Conservation (phyloP, 768 basidiomycete genomes). For the Cystobasidium ongulense region DNA sequence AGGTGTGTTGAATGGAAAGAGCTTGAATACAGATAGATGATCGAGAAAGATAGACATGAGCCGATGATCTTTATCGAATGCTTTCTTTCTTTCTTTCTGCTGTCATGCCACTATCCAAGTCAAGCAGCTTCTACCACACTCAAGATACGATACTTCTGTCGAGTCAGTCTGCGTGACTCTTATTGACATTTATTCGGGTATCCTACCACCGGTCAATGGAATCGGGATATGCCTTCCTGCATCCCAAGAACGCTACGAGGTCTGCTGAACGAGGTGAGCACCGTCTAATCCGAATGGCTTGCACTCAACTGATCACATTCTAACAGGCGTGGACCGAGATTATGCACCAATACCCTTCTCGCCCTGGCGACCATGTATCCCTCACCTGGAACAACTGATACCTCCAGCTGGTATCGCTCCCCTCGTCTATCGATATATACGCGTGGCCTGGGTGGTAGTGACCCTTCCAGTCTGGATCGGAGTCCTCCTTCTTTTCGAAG, state of each 20-base stretch:
- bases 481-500: neutral
- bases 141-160: too few relatives aligned
- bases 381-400: slow-evolving; percentile 29
- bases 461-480: slow-evolving; percentile 29
- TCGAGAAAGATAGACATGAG: too few relatives aligned
- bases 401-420: neutral
- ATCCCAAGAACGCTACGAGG: slow-evolving; percentile 2
- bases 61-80: too few relatives aligned
- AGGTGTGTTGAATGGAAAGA: too few relatives aligned
- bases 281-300: neutral
- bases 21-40: too few relatives aligned
- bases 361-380: slow-evolving; percentile 34
- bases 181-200: too few relatives aligned
- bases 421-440: slow-evolving; percentile 27
- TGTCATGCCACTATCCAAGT: too few relatives aligned
- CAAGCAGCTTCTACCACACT: too few relatives aligned
- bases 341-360: slow-evolving; percentile 24
- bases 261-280: neutral
- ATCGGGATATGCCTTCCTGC: slow-evolving; percentile 7
- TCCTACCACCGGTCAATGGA: slow-evolving; percentile 24
- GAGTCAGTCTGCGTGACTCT: too few relatives aligned
- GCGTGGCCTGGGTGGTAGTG: slow-evolving; percentile 30
- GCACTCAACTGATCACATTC: neutral
- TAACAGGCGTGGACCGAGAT: neutral
- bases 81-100: too few relatives aligned